Base-by-base conservation (phyloP, 1,284 basidiomycete genomes). In the Pterula multifida region DNA sequence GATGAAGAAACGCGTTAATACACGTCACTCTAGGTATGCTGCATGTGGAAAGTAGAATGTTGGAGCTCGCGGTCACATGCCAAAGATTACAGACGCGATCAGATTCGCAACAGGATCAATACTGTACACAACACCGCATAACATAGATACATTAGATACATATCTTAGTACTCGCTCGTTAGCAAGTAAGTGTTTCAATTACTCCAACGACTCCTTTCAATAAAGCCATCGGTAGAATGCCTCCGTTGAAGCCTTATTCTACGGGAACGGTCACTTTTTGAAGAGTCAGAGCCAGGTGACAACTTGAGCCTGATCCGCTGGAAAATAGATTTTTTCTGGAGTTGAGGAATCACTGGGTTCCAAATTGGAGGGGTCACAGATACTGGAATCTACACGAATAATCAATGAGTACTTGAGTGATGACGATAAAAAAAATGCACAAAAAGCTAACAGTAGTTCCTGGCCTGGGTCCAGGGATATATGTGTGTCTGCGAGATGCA, bases 271-370 rank as follows among this genome's bases (percentile, higher is more conserved):
- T 64, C 3, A 61, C 58, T 11, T 53, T 62, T 64, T 48, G 66
- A 58, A 15, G 72, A 66, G 15, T 65, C 68, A 25, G 57, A 42
- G 17, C 39, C 54, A 23, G 68, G 65, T 6, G 72, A 69, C 49
- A 74, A 65, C 55, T 65, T 72, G 24, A 55, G 58, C 44, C 68
- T 65, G 12, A 76, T 56, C 51, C 75, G 68, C 55, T 70, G 69
- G 56, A 78, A 71, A 51, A 79, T 70, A 15, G 75, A 71, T 48
- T 69, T 70, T 60, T 71, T 77, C 24, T 63, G 61, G 55, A 19
- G 17, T 6, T 22, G 9, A 6, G 39, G 39, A 11, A 42, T 19
- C n/a, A 42, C 39, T 42, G 39, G 39, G 15, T 15, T 15, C 6
- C 28, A 15, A 32, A 6, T 6, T 6, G 28, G 28, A 6, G 15